phyloP scores from a whole-genome alignment of 306 rosid genomes.

The Cucurbita moschata region DNA sequence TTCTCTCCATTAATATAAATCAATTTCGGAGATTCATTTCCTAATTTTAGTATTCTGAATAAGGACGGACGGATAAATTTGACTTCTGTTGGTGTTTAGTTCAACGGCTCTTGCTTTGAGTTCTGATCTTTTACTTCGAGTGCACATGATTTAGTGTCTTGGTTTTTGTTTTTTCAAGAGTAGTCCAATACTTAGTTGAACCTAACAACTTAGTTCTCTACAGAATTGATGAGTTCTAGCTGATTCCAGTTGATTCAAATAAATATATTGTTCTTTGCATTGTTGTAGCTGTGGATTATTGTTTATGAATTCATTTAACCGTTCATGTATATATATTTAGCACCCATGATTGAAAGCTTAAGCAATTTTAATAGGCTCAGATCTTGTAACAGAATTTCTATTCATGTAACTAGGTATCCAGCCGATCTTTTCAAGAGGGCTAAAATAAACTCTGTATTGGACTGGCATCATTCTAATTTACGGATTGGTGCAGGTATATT shows the following conservation, averaged over 20 bases:
- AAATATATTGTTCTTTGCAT: not conserved
- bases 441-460: constrained; percentile 58
- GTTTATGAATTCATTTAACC: not conserved
- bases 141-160: not conserved
- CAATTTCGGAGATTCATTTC: not conserved
- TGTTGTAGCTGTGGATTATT: not conserved
- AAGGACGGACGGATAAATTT: not conserved
- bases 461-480: constrained; percentile 83
- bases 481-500: constrained; percentile 62
- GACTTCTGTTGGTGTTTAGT: not conserved
- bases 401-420: constrained; percentile 56
- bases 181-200: not conserved
- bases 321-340: not conserved
- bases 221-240: not conserved
- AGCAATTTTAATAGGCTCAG: not conserved
- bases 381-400: not conserved
- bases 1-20: not conserved
- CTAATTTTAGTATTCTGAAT: not conserved
- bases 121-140: not conserved
- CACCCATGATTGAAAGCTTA: not conserved
- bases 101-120: not conserved
- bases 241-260: not conserved
- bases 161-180: not conserved
- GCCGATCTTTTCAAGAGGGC: constrained; percentile 75
- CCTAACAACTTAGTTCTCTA: not conserved